phyloP scores from a whole-genome alignment of 2,329 filamentous ascomycete genomes.

The Neofusicoccum umdonicola region DNA sequence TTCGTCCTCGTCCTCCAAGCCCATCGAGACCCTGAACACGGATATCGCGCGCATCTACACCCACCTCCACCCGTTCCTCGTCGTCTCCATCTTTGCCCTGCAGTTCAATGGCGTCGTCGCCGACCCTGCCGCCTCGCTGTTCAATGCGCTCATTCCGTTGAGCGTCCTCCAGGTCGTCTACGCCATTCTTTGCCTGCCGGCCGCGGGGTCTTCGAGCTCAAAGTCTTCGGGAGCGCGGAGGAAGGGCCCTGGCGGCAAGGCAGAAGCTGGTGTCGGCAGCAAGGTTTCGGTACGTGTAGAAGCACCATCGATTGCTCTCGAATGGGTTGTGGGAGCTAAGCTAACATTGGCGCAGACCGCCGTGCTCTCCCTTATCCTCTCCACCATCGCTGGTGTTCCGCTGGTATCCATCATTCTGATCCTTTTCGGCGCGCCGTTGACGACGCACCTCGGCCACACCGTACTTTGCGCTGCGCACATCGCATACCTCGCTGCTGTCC shows the following conservation, averaged over 20 bases:
- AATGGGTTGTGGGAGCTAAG: not conserved
- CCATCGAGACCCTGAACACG: constrained; percentile 49
- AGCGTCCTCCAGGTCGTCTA: constrained; percentile 62
- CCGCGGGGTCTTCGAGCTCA: constrained; percentile 49
- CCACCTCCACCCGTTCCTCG: constrained; percentile 65
- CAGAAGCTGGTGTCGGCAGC: constrained; percentile 6
- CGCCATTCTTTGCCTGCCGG: constrained; percentile 58
- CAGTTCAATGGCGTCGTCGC: constrained; percentile 67
- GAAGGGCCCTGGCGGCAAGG: constrained; percentile 47
- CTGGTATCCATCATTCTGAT: constrained; percentile 64
- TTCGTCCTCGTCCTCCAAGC: constrained; percentile 27
- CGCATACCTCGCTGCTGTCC: constrained; percentile 72
- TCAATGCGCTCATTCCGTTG: constrained; percentile 60
- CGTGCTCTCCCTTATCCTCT: constrained; percentile 65
- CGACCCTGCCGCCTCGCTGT: constrained; percentile 65
- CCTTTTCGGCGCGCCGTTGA: constrained; percentile 87
- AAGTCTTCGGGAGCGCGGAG: constrained; percentile 53
- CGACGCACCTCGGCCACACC: constrained; percentile 76
- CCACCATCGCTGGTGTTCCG: constrained; percentile 56
- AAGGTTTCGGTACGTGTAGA: constrained; percentile 42
- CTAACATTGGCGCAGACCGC: constrained; percentile 54
- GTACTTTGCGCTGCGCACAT: constrained; percentile 78
- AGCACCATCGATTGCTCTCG: not conserved
- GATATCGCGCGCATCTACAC: constrained; percentile 56
- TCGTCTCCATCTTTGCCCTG: constrained; percentile 62